Evolutionary conservation across 2,329 filamentous ascomycete species (phyloP), one percentile per base, ranked within the genome.

Genomic region (Kalaharituber pfeilii): DNA sequence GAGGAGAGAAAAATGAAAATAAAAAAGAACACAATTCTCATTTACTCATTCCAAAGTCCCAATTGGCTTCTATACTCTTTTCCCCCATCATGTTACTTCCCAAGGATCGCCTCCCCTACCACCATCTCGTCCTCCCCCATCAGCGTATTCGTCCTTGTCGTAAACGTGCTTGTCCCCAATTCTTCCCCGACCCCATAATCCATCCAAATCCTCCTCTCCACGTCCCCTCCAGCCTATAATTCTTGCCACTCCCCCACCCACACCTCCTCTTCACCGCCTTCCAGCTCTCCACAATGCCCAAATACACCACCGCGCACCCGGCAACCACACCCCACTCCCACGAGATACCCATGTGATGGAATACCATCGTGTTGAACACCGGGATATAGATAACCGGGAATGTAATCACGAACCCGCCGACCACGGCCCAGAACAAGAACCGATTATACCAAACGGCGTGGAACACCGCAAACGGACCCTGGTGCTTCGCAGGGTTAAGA

Each of bases 241-340:
- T 39, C 20, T 6, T 39, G 13, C 33, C 33, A 39, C 33, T 39
- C 15, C 33, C 33, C 33, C 33, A 39, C 13, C 52, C 49, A 30
- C 56, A 54, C 53, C 54, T 57, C 9, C 82, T 72, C 72, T 86
- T 86, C 13, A 70, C 68, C 53, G 75, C 81, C 69, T 86, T 86
- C 80, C 81, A 86, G 0, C 63, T 62, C 69, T 86, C 82, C 2
- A 84, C 72, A 7, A 82, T 74, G 0, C 67, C 67, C 50, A 85
- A 70, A 66, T 84, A 86, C 7, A 76, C 65, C 1, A 75, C 66
- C 0, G 80, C 72, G 29, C 72, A 75, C 18, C 76, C 72, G 47
- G 75, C 70, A 0, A 86, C 81, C 1, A 86, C 71, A 1, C 75
- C 80, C 82, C 81, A 86, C 63, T 86, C 81, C 80, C 81, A 84